Percentiles rank a stretch among this genome's conserved stretches.
Conservation (phyloP, 306 rosid genomes). For the Sechiopsis laciniata region DNA sequence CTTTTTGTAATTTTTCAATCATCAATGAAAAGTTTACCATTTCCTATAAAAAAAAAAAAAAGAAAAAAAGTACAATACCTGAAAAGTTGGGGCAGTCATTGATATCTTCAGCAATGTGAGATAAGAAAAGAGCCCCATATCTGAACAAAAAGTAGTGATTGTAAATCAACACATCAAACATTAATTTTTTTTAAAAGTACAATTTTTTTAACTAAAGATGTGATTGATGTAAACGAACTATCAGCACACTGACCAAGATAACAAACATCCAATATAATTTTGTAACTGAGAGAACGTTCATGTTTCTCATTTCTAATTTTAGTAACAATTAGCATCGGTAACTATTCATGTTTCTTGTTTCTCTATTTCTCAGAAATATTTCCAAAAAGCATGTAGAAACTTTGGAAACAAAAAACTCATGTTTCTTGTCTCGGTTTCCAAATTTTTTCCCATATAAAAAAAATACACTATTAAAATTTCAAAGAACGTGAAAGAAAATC, state of each 20-base stretch:
- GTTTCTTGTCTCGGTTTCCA: not conserved
- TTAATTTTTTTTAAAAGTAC: not conserved
- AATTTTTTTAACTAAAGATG: not conserved
- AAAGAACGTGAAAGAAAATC: not conserved
- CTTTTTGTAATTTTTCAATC: too few relatives aligned
- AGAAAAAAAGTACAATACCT: too few relatives aligned
- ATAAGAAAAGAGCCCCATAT: slow-evolving; percentile 76
- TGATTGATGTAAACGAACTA: not conserved
- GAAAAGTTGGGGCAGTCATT: slow-evolving; percentile 71
- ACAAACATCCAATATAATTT: not conserved
- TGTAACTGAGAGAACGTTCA: not conserved
- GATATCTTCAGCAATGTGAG: slow-evolving; percentile 75
- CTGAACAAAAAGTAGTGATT: slow-evolving; percentile 34
- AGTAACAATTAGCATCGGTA: not conserved
- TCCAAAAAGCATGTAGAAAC: too few relatives aligned
- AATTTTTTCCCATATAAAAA: not conserved
- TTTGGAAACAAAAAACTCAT: not conserved
- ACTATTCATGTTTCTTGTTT: not conserved
- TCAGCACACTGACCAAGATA: not conserved
- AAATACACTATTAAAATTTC: not conserved
- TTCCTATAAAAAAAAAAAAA: too few relatives aligned
- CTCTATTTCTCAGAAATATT: too few relatives aligned
- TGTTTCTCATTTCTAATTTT: not conserved
- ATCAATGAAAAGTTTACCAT: too few relatives aligned
- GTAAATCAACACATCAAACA: slow-evolving; percentile 26